A percentile compares a stretch with the other conserved stretches of the same genome.
These are phyloP conservation scores for Trichoderma semiorbis DNA, from an alignment of 2,329 filamentous ascomycete species.

Conservation along the genomic window DNA sequence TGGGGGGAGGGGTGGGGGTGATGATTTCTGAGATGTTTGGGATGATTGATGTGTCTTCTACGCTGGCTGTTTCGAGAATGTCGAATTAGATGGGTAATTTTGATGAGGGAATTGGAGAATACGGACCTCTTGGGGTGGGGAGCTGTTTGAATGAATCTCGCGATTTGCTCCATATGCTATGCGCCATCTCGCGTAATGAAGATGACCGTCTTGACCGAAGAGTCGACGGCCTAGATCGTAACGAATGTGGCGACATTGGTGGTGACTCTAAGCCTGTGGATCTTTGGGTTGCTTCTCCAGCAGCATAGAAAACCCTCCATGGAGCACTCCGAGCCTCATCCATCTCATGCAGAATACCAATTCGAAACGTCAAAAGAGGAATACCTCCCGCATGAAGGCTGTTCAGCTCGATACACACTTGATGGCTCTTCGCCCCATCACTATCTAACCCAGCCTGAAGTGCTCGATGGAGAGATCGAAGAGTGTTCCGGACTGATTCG, in stretches of 20 bases:
- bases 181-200: background rate
- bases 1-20: background rate
- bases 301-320: slow-evolving; percentile 8
- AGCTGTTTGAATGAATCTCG: slow-evolving; percentile 2
- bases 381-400: slow-evolving; percentile 2
- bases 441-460: background rate
- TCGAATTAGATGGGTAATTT: background rate
- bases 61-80: background rate
- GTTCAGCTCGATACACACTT: background rate
- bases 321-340: background rate
- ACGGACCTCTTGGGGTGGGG: background rate
- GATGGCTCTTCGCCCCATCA: background rate
- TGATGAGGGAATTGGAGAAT: background rate
- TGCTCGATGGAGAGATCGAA: background rate
- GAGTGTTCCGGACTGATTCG: background rate
- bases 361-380: background rate
- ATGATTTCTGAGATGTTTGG: background rate
- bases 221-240: background rate
- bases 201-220: background rate
- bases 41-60: slow-evolving; percentile 3
- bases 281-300: background rate
- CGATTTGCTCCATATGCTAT: slow-evolving; percentile 6
- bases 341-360: background rate
- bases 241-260: background rate
- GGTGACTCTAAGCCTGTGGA: background rate